Base-by-base conservation (phyloP, 192 early-diverging fungal species). In the Gonapodya prolifera region DNA sequence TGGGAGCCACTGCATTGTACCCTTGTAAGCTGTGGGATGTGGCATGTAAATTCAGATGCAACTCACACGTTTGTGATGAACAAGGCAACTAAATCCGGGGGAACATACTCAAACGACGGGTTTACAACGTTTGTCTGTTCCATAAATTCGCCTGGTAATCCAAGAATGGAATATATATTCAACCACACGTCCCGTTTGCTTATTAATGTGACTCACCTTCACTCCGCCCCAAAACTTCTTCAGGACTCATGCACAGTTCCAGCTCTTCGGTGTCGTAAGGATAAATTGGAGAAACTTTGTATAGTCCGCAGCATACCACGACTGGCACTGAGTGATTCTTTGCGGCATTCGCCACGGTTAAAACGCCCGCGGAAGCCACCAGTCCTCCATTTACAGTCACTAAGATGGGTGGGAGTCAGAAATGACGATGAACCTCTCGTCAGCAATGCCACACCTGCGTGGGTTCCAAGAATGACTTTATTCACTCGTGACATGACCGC, bases 401-500 rank as follows among this genome's bases (percentile, higher is more conserved):
- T 89, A 78, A 0, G 35, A 17, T 35, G 30, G 33, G 30, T 23
- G 35, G 61, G 35, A 33, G 28, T 28, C 2, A 1, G 1, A 69
- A 34, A 32, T 30, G 17, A 77, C 29, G 35, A 69, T 28, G 33
- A 69, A 34, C 36, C 45, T 61, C 45, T 23, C 8, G 8, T 61
- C 45, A 61, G 45, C 45, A 61, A 16, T 8, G 8, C 8, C 45
- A 16, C 45, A 61, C 45, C 45, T 8, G 94, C 94, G 76, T 95
- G 93, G 0, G 94, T 91, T 32, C 95, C 95, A 34, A 97, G 82
- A 77, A 98, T 92, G 33, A 99, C 96, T 83, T 97, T 99, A 88
- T 96, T 96, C 30, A 97, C 96, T 70, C 97, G 89, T 35, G 95
- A 92, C 97, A 99, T 99, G 75, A 97, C 92, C 8, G 95, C 96